phyloP scores from a whole-genome alignment of 2,329 filamentous ascomycete species.

The Colletotrichum cuscutae region DNA sequence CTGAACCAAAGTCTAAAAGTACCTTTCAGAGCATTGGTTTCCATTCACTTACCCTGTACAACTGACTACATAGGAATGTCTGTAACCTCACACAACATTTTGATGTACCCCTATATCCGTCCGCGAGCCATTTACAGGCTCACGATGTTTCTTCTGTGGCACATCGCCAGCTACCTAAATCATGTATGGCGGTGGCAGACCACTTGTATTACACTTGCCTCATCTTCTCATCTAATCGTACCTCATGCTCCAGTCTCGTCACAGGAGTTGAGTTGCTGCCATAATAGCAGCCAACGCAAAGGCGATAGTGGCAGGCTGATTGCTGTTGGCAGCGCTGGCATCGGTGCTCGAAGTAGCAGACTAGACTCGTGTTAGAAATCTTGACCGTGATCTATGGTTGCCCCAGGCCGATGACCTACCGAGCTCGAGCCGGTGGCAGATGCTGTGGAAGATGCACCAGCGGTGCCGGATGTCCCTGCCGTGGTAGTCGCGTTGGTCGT shows the following conservation, averaged over 20 bases:
- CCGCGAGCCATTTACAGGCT: no score
- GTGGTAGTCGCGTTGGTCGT: conserved; percentile 3
- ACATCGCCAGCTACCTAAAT: no score
- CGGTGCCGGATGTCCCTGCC: neutral
- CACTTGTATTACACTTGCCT: neutral
- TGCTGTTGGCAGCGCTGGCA: neutral
- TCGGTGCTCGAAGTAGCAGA: neutral
- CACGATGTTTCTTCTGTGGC: no score
- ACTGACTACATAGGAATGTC: no score
- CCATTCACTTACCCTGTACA: no score
- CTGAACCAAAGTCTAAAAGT: no score
- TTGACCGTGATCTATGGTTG: neutral
- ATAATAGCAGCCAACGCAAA: neutral
- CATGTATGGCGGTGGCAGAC: no score
- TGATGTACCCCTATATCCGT: no score
- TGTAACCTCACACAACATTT: no score
- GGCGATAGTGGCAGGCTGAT: neutral
- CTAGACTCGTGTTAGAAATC: neutral
- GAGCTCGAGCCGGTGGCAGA: neutral
- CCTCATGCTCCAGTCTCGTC: neutral
- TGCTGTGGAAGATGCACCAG: neutral
- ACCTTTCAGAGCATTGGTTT: no score
- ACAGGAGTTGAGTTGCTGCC: conserved; percentile 1
- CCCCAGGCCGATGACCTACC: neutral
- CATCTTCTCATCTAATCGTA: neutral